These are phyloP conservation scores for Saposhnikovia divaricata DNA, from an alignment of 129 eudicot genomes.

Conservation along the genomic window DNA sequence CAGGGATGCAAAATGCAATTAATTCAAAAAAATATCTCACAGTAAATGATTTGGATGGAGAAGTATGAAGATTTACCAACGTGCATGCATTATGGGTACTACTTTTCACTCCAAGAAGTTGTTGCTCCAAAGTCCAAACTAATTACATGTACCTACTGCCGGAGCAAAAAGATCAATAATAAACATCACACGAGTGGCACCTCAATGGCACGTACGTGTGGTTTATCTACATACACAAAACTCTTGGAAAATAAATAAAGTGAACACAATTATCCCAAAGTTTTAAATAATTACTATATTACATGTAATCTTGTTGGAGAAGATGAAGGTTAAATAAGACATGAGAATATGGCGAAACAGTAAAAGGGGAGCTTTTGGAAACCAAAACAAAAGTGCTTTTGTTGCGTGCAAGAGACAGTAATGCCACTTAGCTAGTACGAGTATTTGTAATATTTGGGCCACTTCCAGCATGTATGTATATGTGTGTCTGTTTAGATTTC, in stretches of 20 bases:
- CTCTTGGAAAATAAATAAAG: too few species aligned
- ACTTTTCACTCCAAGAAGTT: neutral
- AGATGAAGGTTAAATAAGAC: neutral
- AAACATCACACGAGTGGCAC: neutral
- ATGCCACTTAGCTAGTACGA: neutral
- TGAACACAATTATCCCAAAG: too few species aligned
- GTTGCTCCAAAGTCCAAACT: neutral
- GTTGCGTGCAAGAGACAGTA: conserved; percentile 5
- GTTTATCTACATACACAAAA: too few species aligned
- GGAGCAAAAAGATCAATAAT: neutral
- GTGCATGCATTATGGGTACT: neutral
- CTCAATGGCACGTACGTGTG: conserved; percentile 1
- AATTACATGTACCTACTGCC: neutral
- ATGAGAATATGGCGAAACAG: conserved; percentile 1
- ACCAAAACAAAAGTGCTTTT: conserved; percentile 9
- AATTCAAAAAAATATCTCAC: too few species aligned
- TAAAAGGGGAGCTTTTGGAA: neutral
- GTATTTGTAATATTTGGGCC: neutral
- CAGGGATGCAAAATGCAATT: too few species aligned
- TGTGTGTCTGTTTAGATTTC: neutral
- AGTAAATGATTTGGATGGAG: neutral
- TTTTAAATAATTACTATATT: neutral
- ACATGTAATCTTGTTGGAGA: neutral
- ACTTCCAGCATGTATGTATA: neutral
- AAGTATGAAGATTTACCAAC: neutral